These are phyloP conservation scores for Polygonum aviculare DNA, from an alignment of 148 eudicot species.

Conservation along the genomic window DNA sequence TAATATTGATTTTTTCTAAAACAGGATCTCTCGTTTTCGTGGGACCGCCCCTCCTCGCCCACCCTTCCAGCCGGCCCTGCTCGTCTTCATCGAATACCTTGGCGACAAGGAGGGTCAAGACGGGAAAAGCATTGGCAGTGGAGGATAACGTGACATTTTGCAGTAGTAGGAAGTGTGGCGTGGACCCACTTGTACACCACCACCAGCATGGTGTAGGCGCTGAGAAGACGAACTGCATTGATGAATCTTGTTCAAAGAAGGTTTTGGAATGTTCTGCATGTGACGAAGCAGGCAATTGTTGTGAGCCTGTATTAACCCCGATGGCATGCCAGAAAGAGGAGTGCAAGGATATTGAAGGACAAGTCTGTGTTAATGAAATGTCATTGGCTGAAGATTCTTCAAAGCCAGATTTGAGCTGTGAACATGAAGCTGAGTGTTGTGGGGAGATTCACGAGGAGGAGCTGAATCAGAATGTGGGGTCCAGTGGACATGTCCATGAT, in stretches of 20 bases:
- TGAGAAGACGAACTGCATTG: not conserved
- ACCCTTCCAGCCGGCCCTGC: too few relatives aligned
- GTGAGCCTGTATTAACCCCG: not conserved
- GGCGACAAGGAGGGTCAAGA: slow-evolving; percentile 2
- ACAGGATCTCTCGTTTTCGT: too few relatives aligned
- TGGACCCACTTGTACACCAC: slow-evolving; percentile 8
- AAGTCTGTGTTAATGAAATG: not conserved
- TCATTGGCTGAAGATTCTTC: not conserved
- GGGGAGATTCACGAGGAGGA: slow-evolving; percentile 1
- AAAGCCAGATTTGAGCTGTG: not conserved
- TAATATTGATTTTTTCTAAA: too few relatives aligned
- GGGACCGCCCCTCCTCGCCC: too few relatives aligned
- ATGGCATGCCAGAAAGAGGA: not conserved
- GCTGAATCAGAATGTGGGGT: not conserved
- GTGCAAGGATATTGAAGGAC: slow-evolving; percentile 7
- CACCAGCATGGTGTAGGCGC: not conserved
- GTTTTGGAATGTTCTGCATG: not conserved
- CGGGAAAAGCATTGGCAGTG: not conserved
- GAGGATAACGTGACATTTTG: not conserved
- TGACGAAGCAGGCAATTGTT: not conserved
- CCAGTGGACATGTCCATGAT: not conserved
- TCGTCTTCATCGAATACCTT: not conserved
- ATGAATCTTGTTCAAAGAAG: not conserved
- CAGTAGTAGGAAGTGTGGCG: not conserved
- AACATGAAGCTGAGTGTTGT: not conserved